Percentiles rank a stretch among this genome's conserved stretches.
These are phyloP conservation scores for Taxillus chinensis DNA, from an alignment of 164 flowering plant genomes.

Conservation along the genomic window DNA sequence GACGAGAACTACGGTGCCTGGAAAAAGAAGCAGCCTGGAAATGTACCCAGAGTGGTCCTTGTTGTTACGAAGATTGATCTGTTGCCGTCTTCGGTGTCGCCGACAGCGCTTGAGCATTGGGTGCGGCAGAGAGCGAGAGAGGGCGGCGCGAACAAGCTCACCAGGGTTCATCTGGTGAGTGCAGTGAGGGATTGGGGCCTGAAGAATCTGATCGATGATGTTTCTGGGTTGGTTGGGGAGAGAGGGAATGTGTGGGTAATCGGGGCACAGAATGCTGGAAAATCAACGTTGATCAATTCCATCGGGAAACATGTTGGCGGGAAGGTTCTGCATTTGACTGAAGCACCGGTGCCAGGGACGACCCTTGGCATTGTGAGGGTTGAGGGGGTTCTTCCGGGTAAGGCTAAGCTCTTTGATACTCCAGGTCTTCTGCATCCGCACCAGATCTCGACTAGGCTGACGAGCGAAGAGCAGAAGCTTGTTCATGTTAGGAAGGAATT, in stretches of 20 bases:
- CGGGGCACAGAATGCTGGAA: conserved; percentile 95
- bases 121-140: conserved; percentile 74
- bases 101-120: conserved; percentile 62
- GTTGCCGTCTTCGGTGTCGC: conserved; percentile 39
- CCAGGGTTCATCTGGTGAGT: conserved; percentile 79
- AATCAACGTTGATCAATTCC: conserved; percentile 80
- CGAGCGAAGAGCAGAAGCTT: conserved; percentile 79
- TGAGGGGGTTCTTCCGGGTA: conserved; percentile 74
- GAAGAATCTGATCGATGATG: conserved; percentile 70
- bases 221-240: conserved; percentile 49
- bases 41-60: conserved; percentile 75
- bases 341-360: conserved; percentile 95
- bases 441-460: conserved; percentile 77
- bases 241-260: conserved; percentile 92
- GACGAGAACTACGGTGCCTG: conserved; percentile 67
- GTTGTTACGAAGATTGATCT: conserved; percentile 89
- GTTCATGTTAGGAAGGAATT: conserved; percentile 74
- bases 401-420: conserved; percentile 84
- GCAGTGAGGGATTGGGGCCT: conserved; percentile 81
- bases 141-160: conserved; percentile 60
- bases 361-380: conserved; percentile 87
- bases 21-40: conserved; percentile 83
- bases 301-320: conserved; percentile 58
- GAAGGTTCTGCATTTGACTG: conserved; percentile 56
- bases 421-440: conserved; percentile 86